Evolutionary conservation across 129 eudicot genomes (phyloP), one percentile per base, ranked within the genome.

Genomic region (Flaveria robusta): DNA sequence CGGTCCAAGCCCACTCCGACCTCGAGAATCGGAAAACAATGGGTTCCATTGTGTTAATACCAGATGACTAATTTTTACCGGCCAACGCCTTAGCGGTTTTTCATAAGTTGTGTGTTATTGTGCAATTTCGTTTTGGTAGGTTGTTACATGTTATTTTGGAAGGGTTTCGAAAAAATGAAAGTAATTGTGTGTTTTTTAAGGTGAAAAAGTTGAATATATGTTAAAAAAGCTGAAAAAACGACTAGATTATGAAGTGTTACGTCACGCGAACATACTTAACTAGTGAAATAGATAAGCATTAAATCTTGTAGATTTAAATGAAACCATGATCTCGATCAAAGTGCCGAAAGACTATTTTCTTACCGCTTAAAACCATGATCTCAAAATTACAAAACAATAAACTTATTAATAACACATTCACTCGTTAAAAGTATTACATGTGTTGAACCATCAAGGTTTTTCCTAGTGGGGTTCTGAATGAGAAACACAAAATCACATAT

Each of bases 21-120:
- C 80, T 88, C 20, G 87, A 85, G 81, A 74, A 24, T 22, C 80
- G 81, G 18, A 86, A 75, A 62, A 88, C 88, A 0, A 80, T 83
- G 9, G 89, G 92, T 3, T 85, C 92, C 2, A 37, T 85, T 31
- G 87, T 85, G 65, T 71, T 87, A n/a, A 65, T 88, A 77, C 92
- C 90, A 4, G 83, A 85, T 58, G 26, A 60, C 59, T 59, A 20
- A 45, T 67, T n/a, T 45, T 5, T 69, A 45, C 16, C 2, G 0
- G 39, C n/a, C 20, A 31, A 16, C 37, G 6, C 34, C 18, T 34
- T 14, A 6, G 1, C 1, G 15, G 20, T 29, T 64, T 64, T 16
- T 15, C 24, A 31, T 64, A n/a, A 29, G 1, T 29, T n/a, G n/a
- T 63, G 20, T 63, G 68, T 56, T 55, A 55, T 31, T 31, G 7